Evolutionary conservation across 2,329 filamentous ascomycete genomes (phyloP), one percentile per base, ranked within the genome.

Genomic region (Chaetomium sp.): DNA sequence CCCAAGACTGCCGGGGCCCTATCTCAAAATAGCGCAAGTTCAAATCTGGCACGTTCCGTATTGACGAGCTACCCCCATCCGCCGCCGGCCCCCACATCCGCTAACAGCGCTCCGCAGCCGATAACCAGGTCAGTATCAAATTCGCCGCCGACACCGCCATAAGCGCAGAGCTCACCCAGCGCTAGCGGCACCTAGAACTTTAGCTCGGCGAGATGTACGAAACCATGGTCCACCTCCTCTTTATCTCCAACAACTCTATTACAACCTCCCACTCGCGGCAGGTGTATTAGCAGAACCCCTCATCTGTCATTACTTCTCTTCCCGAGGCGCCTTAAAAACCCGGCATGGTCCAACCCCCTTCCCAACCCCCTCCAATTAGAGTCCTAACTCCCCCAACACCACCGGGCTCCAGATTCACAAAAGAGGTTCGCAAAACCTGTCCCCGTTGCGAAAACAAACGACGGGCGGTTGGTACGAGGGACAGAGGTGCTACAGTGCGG

Each of bases 11-110:
- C 4, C 65, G 60, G 75, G 76, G 77, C 64, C 74, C 75, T 0
- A 70, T 77, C 12, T 78, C 75, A 13, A 78, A 78, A 57, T 75
- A 77, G 50, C 76, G 76, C 9, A 68, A 65, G 45, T 77, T 77
- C 72, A 78, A 78, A 65, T 72, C 74, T 12, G 75, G 75, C 9
- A 73, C 76, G 1, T 70, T 76, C 8, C 67, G 71, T 5, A 73
- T 78, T 54, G 73, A 74, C 19, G 77, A 76, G 65, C 63, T 72
- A 4, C 35, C 49, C 16, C 10, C 56, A 8, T 23, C 27, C 31
- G 42, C 50, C 33, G n/a, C 23, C 25, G 16, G 9, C 25, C 53
- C 54, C 1, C 60, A 60, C 47, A 63, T 68, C 60, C 63, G 33
- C 42, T 73, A 76, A 56, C 60, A 70, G 42, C 75, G 76, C 33